These are phyloP conservation scores for Teunomyces panamensis DNA, from an alignment of 805 yeast genomes.

Conservation along the genomic window DNA sequence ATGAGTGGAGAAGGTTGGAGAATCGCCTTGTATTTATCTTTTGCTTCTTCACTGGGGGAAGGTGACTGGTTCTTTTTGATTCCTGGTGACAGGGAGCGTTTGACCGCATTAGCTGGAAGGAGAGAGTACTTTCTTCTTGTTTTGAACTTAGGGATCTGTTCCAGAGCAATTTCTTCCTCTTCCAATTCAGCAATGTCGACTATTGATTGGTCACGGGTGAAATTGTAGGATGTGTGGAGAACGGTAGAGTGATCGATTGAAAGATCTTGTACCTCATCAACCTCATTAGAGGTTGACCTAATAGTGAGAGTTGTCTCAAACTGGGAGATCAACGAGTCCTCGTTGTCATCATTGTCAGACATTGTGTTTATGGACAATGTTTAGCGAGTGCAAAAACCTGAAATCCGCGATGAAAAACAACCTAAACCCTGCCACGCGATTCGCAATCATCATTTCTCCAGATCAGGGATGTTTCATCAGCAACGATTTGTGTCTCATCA, in stretches of 20 bases:
- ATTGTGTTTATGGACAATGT: neutral
- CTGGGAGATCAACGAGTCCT: slow-evolving; percentile 39
- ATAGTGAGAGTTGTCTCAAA: slow-evolving; percentile 45
- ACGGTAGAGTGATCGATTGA: slow-evolving; percentile 39
- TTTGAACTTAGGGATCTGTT: slow-evolving; percentile 36
- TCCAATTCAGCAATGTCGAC: slow-evolving; percentile 34
- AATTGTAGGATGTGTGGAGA: slow-evolving; percentile 23
- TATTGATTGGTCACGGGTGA: slow-evolving; percentile 29
- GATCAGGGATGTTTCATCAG: neutral
- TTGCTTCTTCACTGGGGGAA: slow-evolving; percentile 5
- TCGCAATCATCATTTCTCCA: neutral
- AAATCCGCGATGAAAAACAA: neutral
- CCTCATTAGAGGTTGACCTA: slow-evolving; percentile 35
- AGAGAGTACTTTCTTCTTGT: slow-evolving; percentile 30
- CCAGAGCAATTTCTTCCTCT: slow-evolving; percentile 32
- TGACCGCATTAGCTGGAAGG: slow-evolving; percentile 16
- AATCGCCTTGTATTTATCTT: slow-evolving; percentile 23
- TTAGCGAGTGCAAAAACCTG: neutral
- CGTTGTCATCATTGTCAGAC: slow-evolving; percentile 22
- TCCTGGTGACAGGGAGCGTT: slow-evolving; percentile 3
- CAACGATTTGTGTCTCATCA: neutral
- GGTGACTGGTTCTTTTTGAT: slow-evolving; percentile 5
- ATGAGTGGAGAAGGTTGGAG: slow-evolving; percentile 35
- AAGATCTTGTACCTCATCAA: slow-evolving; percentile 30
- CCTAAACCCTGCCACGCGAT: neutral